Evolutionary conservation across 179 eudicot species (phyloP), one percentile per base, ranked within the genome.

Genomic region (Amaranthus tricolor): DNA sequence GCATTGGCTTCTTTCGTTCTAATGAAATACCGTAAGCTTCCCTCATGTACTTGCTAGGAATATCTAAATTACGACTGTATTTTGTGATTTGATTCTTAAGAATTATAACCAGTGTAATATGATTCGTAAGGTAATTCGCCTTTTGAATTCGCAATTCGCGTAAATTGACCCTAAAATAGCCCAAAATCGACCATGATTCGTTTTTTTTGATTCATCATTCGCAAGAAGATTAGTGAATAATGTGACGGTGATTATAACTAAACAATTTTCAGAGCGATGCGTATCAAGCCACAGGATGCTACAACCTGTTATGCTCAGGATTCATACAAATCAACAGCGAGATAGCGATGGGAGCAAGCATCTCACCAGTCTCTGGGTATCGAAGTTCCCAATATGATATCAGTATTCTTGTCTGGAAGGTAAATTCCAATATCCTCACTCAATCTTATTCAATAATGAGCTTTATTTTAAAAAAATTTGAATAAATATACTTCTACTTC

Each of bases 261-360:
- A 7, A 21, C 66, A 71, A 68, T 10, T 70, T 76, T 58, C 89
- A 95, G 99, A 95, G 99, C 72, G 99, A 95, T 86, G 99, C 99
- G 56, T 95, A 95, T 88, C 99, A 95, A 83, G 99, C 99, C 76
- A 95, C 99, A 0, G 99, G 99, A 6, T 95, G 99, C 91, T 95
- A 95, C 89, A 95, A 95, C 78, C 83, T 95, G 12, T 85, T 95
- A 1, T 95, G 99, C 90, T 95, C 99, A 54, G 99, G 99, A 50
- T 95, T 95, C 84, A 95, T 95, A 81, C 99, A 95, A 84, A 81
- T 95, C 74, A 95, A 89, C 85, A 95, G 92, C 78, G 88, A 93
- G 70, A 87, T 95, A 75, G 99, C 99, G 70, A 95, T 95, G 99
- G 99, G 99, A 69, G 98, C 99, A 60, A 93, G 98, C 94, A 95